Conservation (phyloP, 2,329 filamentous ascomycete species). For the Talaromyces sp. region DNA sequence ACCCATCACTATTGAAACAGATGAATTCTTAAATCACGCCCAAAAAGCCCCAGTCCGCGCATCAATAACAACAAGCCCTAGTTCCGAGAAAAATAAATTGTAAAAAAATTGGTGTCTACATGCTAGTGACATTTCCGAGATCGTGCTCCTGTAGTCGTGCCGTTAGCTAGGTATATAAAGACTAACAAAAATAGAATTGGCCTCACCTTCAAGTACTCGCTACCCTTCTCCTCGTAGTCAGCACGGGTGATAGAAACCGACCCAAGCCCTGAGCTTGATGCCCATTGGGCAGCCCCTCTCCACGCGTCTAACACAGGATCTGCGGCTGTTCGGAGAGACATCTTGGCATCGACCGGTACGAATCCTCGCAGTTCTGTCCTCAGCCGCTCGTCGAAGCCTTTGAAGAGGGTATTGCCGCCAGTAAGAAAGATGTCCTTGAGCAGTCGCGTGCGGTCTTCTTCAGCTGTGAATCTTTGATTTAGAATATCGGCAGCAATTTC, state of each 20-base stretch:
- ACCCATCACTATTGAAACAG: neutral
- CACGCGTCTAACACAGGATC: conserved; percentile 84
- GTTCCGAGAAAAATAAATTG: neutral
- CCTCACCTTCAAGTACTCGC: conserved; percentile 79
- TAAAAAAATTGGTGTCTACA: neutral
- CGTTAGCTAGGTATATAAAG: conserved; percentile 9
- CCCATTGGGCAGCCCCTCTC: conserved; percentile 88
- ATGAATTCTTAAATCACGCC: neutral
- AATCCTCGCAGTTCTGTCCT: conserved; percentile 65
- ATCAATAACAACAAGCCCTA: neutral
- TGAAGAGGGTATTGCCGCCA: conserved; percentile 84
- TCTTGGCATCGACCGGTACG: conserved; percentile 60
- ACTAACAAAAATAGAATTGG: neutral
- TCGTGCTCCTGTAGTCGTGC: conserved; percentile 27
- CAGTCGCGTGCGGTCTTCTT: conserved; percentile 59
- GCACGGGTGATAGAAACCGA: conserved; percentile 65
- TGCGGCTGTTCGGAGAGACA: conserved; percentile 66
- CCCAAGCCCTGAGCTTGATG: conserved; percentile 52
- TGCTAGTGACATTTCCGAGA: conserved; percentile 26
- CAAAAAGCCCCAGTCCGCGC: no score
- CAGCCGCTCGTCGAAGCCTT: conserved; percentile 78
- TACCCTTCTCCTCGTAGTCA: conserved; percentile 87
- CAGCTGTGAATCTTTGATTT: conserved; percentile 64
- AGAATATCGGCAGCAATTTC: conserved; percentile 90
- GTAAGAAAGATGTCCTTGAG: conserved; percentile 87